A percentile compares a stretch with the other conserved stretches of the same genome.
Evolutionary conservation across 2,329 filamentous ascomycete genomes (phyloP).

Genomic region (Fusarium sp.): DNA sequence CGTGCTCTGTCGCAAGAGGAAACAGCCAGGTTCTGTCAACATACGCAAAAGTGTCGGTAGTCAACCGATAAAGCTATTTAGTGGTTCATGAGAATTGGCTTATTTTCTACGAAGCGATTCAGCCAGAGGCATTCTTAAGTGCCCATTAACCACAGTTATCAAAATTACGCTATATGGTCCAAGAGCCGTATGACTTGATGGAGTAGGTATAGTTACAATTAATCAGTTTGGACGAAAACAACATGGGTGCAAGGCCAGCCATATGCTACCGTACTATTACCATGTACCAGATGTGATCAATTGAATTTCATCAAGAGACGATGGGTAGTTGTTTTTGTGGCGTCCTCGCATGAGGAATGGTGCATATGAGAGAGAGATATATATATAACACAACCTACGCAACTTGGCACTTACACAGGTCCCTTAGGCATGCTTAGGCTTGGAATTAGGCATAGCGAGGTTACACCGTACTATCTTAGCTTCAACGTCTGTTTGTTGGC

Average conservation of each 20-base stretch:
- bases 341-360: slow-evolving; percentile 24
- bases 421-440: neutral
- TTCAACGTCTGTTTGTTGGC: slow-evolving; percentile 9
- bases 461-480: slow-evolving; percentile 10
- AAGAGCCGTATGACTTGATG: neutral
- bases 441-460: neutral
- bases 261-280: neutral
- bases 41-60: neutral
- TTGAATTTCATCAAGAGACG: neutral
- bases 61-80: neutral
- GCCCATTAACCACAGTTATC: neutral
- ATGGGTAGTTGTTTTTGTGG: slow-evolving; percentile 1
- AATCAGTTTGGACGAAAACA: neutral
- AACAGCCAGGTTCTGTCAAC: neutral
- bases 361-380: neutral
- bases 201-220: neutral
- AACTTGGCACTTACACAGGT: neutral
- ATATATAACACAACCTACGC: neutral
- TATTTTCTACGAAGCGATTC: neutral
- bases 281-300: neutral
- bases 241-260: neutral
- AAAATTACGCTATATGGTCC: neutral
- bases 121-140: neutral
- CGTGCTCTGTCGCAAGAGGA: neutral
- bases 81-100: neutral